phyloP scores from a whole-genome alignment of 2,329 filamentous ascomycete genomes.

The Trichoderma arundinaceum region DNA sequence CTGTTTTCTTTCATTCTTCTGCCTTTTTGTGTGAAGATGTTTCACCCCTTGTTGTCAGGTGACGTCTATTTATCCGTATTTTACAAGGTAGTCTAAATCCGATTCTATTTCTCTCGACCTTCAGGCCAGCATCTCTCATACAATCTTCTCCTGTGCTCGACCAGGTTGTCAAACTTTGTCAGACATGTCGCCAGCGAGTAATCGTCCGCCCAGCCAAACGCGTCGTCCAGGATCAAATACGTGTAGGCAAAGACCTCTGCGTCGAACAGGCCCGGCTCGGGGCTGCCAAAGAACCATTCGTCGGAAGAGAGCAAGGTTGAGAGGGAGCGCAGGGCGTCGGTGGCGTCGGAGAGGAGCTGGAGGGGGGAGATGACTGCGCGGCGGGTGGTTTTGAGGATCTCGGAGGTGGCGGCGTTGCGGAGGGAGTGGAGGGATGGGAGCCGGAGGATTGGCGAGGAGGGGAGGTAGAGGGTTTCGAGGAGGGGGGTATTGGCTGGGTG shows the following conservation, averaged over 20 bases:
- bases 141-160: conserved; percentile 51
- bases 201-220: conserved; percentile 65
- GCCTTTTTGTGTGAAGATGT: too few relatives aligned
- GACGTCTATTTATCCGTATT: background rate
- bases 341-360: conserved; percentile 52
- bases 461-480: conserved; percentile 74
- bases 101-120: background rate
- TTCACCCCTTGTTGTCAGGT: too few relatives aligned
- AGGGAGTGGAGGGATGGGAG: conserved; percentile 69
- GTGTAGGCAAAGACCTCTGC: conserved; percentile 90
- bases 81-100: background rate
- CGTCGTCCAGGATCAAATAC: conserved; percentile 73
- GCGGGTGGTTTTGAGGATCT: conserved; percentile 70
- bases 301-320: conserved; percentile 48
- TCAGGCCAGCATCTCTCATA: conserved; percentile 42
- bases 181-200: conserved; percentile 64
- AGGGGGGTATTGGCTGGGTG: conserved; percentile 70
- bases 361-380: conserved; percentile 43
- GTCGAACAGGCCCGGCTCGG: conserved; percentile 76
- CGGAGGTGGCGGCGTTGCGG: conserved; percentile 71
- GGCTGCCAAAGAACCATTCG: conserved; percentile 57
- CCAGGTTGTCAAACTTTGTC: conserved; percentile 63
- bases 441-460: conserved; percentile 67
- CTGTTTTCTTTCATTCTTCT: background rate
- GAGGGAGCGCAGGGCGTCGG: conserved; percentile 55